Evolutionary conservation across 1,139 yeast species (phyloP).

Genomic region (Debaryomyces robertsiae): DNA sequence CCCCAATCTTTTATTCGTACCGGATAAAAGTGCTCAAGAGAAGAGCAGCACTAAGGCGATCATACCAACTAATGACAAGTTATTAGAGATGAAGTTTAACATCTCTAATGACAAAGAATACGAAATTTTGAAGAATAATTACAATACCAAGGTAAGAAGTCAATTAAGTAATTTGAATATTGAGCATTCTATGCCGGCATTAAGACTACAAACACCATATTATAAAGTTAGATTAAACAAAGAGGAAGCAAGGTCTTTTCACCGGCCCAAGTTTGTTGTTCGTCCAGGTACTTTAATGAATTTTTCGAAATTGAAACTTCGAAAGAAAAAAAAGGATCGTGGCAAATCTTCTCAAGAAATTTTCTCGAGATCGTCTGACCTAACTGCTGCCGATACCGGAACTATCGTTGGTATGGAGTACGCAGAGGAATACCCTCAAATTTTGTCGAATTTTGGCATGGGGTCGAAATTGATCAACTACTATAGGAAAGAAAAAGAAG

Average conservation of each 20-base stretch:
- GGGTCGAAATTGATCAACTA: slow-evolving; percentile 91
- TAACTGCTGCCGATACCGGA: slow-evolving; percentile 83
- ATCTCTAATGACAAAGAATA: slow-evolving; percentile 88
- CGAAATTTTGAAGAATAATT: slow-evolving; percentile 78
- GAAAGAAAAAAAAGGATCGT: slow-evolving; percentile 88
- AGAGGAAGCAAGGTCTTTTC: slow-evolving; percentile 75
- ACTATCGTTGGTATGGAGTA: slow-evolving; percentile 81
- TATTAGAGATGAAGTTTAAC: slow-evolving; percentile 62
- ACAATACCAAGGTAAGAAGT: slow-evolving; percentile 89
- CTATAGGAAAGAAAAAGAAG: slow-evolving; percentile 80
- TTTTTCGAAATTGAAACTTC: slow-evolving; percentile 72
- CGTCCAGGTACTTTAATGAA: slow-evolving; percentile 78
- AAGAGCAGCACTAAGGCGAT: slow-evolving; percentile 31
- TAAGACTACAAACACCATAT: slow-evolving; percentile 85
- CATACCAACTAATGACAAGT: slow-evolving; percentile 53
- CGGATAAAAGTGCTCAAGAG: slow-evolving; percentile 32
- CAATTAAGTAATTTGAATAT: slow-evolving; percentile 89
- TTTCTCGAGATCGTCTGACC: slow-evolving; percentile 68
- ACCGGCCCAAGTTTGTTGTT: slow-evolving; percentile 73
- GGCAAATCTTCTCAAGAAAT: slow-evolving; percentile 80
- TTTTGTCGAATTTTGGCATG: slow-evolving; percentile 91
- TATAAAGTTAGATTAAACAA: slow-evolving; percentile 78
- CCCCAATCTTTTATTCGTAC: slow-evolving; percentile 70
- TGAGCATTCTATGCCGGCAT: slow-evolving; percentile 90
- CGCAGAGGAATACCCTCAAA: slow-evolving; percentile 85